Evolutionary conservation across 768 basidiomycete genomes (phyloP), one percentile per base, ranked within the genome.

Genomic region (Agaricus sinodeliciosus): DNA sequence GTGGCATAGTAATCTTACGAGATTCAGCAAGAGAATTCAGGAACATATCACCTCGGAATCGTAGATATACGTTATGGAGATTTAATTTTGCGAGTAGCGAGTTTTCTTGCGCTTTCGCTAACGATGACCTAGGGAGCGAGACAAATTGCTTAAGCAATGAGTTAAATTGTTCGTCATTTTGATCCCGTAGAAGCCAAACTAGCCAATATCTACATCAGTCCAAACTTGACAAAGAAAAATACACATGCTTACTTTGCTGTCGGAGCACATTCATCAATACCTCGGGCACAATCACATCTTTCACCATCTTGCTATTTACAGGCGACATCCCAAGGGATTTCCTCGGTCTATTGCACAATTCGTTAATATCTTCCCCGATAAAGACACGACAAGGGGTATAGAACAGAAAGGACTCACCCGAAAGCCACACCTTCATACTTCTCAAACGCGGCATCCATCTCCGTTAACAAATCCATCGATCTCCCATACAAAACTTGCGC

Each of bases 21-120:
- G 95, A 95, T 64, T 98, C 95, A 0, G 86, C 79, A 19, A 97
- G 70, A 15, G 94, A 94, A 62, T 86, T 93, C 54, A 96, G 72
- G 64, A 94, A 89, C 72, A 96, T 88, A 63, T 97, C 94, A 0
- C 81, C 76, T 28, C 81, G 80, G 72, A 95, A 91, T 6, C 82
- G 82, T 35, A 78, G 76, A 58, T 94, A 84, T 0, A 87, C 87
- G 25, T 84, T 79, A 48, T 89, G 82, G 26, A 97, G 68, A 0
- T 82, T 84, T n/a, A 95, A 69, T 57, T 80, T 84, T 0, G 86
- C 94, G 62, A 90, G 75, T 0, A 96, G 69, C 3, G 79, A 75
- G 58, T 81, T 79, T 62, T 90, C 84, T 62, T 90, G 86, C 9
- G 84, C 84, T 70, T 85, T 83, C 8, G 74, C 80, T 28, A 77